Percentiles rank a stretch among this genome's conserved stretches.
Evolutionary conservation across 371 early-diverging fungal genomes (phyloP).

Genomic region (Fennellomyces sp.): DNA sequence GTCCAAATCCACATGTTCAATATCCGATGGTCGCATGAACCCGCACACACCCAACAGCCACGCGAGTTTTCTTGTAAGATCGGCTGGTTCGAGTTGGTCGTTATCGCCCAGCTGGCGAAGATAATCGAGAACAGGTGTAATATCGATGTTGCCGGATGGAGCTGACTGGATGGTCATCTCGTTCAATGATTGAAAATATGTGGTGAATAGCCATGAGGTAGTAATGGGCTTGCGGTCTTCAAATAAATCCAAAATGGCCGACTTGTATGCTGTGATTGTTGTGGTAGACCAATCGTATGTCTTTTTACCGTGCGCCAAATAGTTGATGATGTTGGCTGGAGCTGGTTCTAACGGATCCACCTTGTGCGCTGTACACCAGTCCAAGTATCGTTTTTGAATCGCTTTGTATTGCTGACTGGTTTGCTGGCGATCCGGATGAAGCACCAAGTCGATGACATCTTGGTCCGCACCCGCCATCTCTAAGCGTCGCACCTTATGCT

Average conservation of each 20-base stretch:
- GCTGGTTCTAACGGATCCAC: neutral
- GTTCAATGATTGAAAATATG: slow-evolving; percentile 2
- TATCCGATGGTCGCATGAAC: slow-evolving; percentile 29
- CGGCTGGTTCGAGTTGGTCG: neutral
- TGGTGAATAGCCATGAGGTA: neutral
- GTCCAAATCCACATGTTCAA: slow-evolving; percentile 21
- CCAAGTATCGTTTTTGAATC: neutral
- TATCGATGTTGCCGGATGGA: neutral
- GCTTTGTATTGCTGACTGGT: neutral
- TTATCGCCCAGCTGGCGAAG: neutral
- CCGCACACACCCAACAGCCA: slow-evolving; percentile 17
- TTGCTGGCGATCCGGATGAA: neutral
- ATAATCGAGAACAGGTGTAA: neutral
- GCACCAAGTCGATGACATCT: neutral
- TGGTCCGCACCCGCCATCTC: neutral
- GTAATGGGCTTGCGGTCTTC: too few relatives aligned
- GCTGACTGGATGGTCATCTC: slow-evolving; percentile 5
- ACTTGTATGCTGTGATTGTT: slow-evolving; percentile 3
- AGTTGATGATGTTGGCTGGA: slow-evolving; percentile 5
- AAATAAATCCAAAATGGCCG: slow-evolving; percentile 3
- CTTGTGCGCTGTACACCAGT: neutral
- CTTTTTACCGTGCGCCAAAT: neutral
- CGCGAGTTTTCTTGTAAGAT: too few relatives aligned
- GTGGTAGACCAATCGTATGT: neutral
- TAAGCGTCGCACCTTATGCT: neutral